Evolutionary conservation across 148 eudicot genomes (phyloP).

Genomic region (Vaccinium corymbosum): DNA sequence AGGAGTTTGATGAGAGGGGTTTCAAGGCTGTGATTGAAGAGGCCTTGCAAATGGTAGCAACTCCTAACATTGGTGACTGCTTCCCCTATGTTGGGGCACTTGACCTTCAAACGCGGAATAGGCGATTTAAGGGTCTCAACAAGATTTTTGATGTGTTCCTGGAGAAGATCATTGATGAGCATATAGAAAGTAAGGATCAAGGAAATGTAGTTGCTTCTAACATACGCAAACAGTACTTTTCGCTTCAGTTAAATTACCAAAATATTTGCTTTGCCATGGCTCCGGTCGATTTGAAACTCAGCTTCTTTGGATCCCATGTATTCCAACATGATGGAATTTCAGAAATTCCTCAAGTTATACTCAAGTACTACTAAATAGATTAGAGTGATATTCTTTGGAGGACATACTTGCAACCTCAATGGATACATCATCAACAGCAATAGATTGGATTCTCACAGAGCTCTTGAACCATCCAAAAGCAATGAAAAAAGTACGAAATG

Average conservation of each 20-base stretch:
- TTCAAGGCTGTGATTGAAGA: conserved; percentile 27
- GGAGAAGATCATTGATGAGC: conserved; percentile 36
- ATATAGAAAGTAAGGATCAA: conserved; percentile 11
- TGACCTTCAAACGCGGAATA: conserved; percentile 32
- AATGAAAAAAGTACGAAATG: too few species aligned
- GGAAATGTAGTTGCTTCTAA: background rate
- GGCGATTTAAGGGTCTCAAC: conserved; percentile 28
- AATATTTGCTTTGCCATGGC: too few species aligned
- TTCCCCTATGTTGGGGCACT: conserved; percentile 28
- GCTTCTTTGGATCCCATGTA: background rate
- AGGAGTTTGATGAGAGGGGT: conserved; percentile 15
- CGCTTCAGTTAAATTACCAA: too few species aligned
- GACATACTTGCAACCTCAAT: too few species aligned
- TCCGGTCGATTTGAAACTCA: too few species aligned
- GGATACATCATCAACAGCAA: too few species aligned
- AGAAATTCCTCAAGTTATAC: too few species aligned
- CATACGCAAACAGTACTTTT: too few species aligned
- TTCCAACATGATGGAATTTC: background rate
- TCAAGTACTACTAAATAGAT: too few species aligned
- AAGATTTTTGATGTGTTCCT: conserved; percentile 33
- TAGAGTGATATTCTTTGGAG: too few species aligned
- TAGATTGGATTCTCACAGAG: too few species aligned
- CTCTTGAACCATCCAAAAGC: too few species aligned
- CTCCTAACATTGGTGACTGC: conserved; percentile 33
- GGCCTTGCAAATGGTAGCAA: conserved; percentile 20